Percentiles rank a stretch among this genome's conserved stretches.
phyloP scores from a whole-genome alignment of 169 alveolate species.

The Eimeria zaria region DNA sequence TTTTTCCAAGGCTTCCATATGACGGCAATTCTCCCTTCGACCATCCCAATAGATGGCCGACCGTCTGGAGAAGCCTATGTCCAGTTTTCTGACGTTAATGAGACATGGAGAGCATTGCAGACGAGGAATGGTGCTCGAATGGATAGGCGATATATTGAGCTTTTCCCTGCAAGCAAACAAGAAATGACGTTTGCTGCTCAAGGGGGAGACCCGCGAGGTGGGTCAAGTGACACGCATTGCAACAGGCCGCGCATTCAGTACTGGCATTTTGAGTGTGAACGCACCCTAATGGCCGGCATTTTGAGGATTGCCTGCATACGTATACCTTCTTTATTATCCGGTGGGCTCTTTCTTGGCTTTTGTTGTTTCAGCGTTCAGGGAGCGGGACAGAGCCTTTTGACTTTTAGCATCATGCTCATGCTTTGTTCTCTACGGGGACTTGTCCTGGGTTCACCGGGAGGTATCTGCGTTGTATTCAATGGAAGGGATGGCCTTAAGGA shows the following conservation, averaged over 20 bases:
- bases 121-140: constrained; percentile 83
- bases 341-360: neutral
- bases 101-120: constrained; percentile 85
- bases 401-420: neutral
- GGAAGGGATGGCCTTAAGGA: neutral
- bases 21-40: constrained; percentile 86
- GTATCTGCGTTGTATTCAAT: neutral
- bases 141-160: constrained; percentile 85
- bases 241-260: neutral
- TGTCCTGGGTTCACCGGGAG: constrained; percentile 8
- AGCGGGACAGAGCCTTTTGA: constrained; percentile 63
- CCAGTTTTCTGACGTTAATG: constrained; percentile 84
- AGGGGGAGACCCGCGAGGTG: constrained; percentile 88
- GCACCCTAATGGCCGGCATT: neutral
- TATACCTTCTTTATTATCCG: neutral
- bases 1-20: constrained; percentile 87
- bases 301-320: neutral
- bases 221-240: neutral
- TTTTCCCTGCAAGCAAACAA: constrained; percentile 86
- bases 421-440: neutral
- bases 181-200: constrained; percentile 87
- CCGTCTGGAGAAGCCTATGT: constrained; percentile 88
- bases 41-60: constrained; percentile 87
- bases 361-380: constrained; percentile 67
- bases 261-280: neutral